Evolutionary conservation across 2,329 filamentous ascomycete genomes (phyloP).

Genomic region (Arthrocladium fulminans): DNA sequence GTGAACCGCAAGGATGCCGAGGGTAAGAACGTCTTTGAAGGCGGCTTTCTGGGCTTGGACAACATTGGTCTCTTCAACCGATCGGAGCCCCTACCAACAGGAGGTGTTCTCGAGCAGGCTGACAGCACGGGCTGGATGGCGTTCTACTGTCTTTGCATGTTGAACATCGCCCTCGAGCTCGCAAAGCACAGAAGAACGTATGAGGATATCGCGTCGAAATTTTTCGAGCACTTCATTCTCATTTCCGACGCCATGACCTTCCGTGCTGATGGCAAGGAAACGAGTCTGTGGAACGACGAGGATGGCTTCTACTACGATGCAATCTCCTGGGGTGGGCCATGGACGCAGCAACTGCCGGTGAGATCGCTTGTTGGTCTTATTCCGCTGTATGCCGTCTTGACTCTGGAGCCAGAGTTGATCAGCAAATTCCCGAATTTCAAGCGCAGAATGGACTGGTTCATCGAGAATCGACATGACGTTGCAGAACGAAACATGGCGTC

Average conservation of each 20-base stretch:
- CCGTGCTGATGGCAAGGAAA: slow-evolving; percentile 61
- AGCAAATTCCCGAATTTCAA: slow-evolving; percentile 89
- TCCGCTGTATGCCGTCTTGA: slow-evolving; percentile 83
- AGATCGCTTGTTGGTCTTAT: slow-evolving; percentile 89
- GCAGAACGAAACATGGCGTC: slow-evolving; percentile 91
- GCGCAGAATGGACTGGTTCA: slow-evolving; percentile 87
- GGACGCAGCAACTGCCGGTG: slow-evolving; percentile 85
- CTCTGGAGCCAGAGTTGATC: slow-evolving; percentile 85
- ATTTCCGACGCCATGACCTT: slow-evolving; percentile 97
- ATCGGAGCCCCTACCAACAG: slow-evolving; percentile 87
- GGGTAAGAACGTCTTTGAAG: slow-evolving; percentile 95
- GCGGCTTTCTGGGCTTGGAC: slow-evolving; percentile 88
- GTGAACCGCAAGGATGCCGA: slow-evolving; percentile 92
- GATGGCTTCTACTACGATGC: slow-evolving; percentile 98
- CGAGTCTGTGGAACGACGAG: slow-evolving; percentile 90
- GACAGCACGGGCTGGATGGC: slow-evolving; percentile 99
- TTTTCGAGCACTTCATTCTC: slow-evolving; percentile 97
- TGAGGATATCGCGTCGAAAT: slow-evolving; percentile 93
- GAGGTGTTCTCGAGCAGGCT: slow-evolving; percentile 87
- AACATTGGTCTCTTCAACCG: slow-evolving; percentile 98
- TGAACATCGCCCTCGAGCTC: slow-evolving; percentile 91
- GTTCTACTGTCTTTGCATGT: slow-evolving; percentile 92
- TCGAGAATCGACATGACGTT: slow-evolving; percentile 75
- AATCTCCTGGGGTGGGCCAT: slow-evolving; percentile 90
- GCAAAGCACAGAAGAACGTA: slow-evolving; percentile 92